These are phyloP conservation scores for Lyophyllum decastes DNA, from an alignment of 768 basidiomycete genomes.

Conservation along the genomic window DNA sequence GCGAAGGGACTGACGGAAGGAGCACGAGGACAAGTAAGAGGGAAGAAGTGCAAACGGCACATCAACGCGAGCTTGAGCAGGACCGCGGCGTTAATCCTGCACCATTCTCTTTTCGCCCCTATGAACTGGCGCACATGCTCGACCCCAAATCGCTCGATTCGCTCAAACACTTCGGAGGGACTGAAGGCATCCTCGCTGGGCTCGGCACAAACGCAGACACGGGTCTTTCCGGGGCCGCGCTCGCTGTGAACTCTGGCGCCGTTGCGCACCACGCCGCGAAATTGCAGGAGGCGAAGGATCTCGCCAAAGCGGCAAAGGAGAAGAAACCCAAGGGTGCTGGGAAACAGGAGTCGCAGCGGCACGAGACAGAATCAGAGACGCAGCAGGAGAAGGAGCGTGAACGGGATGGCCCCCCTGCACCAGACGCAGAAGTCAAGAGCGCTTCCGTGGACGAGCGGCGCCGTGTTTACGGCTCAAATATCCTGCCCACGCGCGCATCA, in stretches of 20 bases:
- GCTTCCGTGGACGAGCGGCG: conserved; percentile 62
- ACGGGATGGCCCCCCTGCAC: conserved; percentile 29
- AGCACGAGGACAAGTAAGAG: conserved; percentile 27
- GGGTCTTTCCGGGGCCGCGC: conserved; percentile 41
- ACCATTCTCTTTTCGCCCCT: conserved; percentile 77
- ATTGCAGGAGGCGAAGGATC: conserved; percentile 12
- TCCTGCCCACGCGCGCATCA: conserved; percentile 66
- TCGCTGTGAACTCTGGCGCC: conserved; percentile 12
- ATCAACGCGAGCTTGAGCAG: conserved; percentile 38
- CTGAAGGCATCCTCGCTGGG: conserved; percentile 61
- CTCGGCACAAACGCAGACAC: conserved; percentile 65
- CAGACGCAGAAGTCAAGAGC: conserved; percentile 20
- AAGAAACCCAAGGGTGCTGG: conserved; percentile 24
- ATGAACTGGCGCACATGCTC: conserved; percentile 78
- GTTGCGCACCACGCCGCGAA: conserved; percentile 12
- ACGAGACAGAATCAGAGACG: conserved; percentile 25
- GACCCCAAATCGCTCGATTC: conserved; percentile 83
- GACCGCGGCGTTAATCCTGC: conserved; percentile 52
- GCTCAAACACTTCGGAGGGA: conserved; percentile 73
- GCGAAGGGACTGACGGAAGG: conserved; percentile 10
- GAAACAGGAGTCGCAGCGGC: conserved; percentile 24
- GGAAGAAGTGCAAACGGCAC: conserved; percentile 25
- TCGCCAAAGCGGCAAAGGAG: conserved; percentile 15
- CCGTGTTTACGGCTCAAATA: conserved; percentile 74
- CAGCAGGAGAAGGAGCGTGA: conserved; percentile 30